Conservation (phyloP, 495 filamentous ascomycete species). For the Astrothelium macrocarpum region DNA sequence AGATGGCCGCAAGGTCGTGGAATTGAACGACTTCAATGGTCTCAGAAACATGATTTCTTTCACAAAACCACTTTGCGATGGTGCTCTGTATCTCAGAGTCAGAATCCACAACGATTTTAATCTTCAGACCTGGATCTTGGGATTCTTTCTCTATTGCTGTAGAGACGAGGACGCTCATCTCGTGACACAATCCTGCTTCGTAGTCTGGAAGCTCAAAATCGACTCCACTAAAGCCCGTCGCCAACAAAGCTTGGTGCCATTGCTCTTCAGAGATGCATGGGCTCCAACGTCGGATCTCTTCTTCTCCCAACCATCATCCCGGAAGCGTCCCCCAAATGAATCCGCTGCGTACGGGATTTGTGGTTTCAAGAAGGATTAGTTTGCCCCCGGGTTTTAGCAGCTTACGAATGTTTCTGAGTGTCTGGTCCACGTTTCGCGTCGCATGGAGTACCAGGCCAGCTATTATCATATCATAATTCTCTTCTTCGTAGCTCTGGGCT, state of each 20-base stretch:
- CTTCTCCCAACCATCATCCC: constrained; percentile 8
- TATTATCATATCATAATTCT: constrained; percentile 18
- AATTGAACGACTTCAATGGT: neutral
- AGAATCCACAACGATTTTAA: too few relatives aligned
- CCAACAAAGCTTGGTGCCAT: constrained; percentile 20
- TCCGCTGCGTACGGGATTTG: neutral
- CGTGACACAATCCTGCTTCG: neutral
- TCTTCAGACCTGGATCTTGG: neutral
- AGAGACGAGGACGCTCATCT: constrained; percentile 12
- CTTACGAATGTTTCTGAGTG: constrained; percentile 11
- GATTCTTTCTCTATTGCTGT: constrained; percentile 1
- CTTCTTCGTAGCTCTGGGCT: constrained; percentile 14
- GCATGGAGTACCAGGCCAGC: constrained; percentile 18
- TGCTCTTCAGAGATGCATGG: neutral
- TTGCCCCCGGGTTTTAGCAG: constrained; percentile 19
- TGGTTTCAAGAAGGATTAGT: constrained; percentile 15
- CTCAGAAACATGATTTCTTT: neutral
- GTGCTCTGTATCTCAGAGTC: too few relatives aligned
- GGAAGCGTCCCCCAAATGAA: constrained; percentile 5
- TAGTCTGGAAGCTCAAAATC: constrained; percentile 11
- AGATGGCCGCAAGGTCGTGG: neutral
- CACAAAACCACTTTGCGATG: neutral
- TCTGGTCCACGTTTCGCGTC: constrained; percentile 6
- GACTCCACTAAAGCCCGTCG: constrained; percentile 23
- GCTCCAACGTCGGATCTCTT: neutral